Evolutionary conservation across 2,329 filamentous ascomycete species (phyloP).

Genomic region (Samsoniella hepiali): DNA sequence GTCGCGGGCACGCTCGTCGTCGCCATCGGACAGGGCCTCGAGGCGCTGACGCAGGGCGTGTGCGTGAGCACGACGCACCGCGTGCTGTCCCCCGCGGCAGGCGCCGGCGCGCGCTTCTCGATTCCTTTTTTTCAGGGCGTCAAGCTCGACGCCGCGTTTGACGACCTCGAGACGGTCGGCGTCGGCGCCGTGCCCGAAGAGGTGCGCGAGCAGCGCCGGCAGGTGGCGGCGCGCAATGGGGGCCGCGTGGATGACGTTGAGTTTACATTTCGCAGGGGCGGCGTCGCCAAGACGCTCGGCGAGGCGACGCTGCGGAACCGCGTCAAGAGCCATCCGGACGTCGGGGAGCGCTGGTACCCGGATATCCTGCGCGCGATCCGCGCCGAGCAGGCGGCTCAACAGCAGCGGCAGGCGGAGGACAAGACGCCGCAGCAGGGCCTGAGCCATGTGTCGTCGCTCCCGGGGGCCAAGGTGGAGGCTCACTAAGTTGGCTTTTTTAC

Average conservation of each 20-base stretch:
- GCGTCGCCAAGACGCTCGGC: constrained; percentile 65
- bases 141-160: constrained; percentile 73
- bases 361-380: constrained; percentile 57
- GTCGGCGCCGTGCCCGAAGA: constrained; percentile 57
- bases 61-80: constrained; percentile 80
- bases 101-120: constrained; percentile 69
- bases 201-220: constrained; percentile 59
- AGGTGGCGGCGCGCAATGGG: constrained; percentile 54
- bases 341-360: constrained; percentile 77
- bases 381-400: constrained; percentile 50
- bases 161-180: constrained; percentile 64
- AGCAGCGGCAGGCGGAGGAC: constrained; percentile 20
- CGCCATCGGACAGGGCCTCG: constrained; percentile 81
- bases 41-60: constrained; percentile 79
- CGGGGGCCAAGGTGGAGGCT: constrained; percentile 30
- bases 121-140: constrained; percentile 91
- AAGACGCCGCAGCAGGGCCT: constrained; percentile 21
- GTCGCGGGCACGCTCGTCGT: constrained; percentile 76
- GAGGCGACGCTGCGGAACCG: constrained; percentile 83
- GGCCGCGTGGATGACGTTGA: constrained; percentile 72
- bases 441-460: background rate
- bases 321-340: constrained; percentile 83
- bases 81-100: constrained; percentile 69
- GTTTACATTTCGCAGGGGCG: constrained; percentile 75
- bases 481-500: constrained; percentile 24